Conservation (phyloP, 2,329 filamentous ascomycete species). For the Sclerotinia spermophila region DNA sequence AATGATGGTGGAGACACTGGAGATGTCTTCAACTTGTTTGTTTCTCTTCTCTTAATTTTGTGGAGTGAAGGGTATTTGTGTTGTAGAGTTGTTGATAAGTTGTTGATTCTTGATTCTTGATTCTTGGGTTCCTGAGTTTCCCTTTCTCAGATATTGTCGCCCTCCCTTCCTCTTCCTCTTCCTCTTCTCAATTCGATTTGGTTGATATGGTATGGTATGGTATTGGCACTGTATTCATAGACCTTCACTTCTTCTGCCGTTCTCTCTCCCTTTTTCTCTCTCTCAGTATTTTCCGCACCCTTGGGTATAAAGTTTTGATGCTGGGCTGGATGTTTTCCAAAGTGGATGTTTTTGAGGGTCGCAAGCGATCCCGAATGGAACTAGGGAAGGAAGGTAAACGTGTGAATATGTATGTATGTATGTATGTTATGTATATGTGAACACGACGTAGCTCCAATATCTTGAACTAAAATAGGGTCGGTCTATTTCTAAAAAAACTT, state of each 20-base stretch:
- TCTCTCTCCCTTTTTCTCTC: neutral
- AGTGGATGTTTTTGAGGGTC: conserved; percentile 10
- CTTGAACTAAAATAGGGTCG: neutral
- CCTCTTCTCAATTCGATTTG: neutral
- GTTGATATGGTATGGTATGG: too few species aligned
- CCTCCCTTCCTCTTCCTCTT: neutral
- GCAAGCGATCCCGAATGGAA: conserved; percentile 2
- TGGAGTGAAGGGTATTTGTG: conserved; percentile 4
- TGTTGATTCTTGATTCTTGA: neutral
- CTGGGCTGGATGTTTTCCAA: neutral
- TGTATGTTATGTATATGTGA: neutral
- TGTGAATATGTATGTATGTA: neutral
- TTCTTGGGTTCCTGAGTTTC: neutral
- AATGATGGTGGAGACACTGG: neutral
- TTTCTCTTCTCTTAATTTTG: neutral
- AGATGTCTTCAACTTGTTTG: neutral
- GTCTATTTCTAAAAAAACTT: too few species aligned
- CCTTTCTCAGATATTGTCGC: neutral
- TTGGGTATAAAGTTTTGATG: neutral
- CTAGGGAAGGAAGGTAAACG: neutral
- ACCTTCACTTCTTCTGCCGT: neutral
- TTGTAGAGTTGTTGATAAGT: neutral
- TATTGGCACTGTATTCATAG: too few species aligned
- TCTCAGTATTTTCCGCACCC: neutral
- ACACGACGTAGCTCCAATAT: neutral